Conservation (phyloP, 2,329 filamentous ascomycete species). For the Chrysosporium keratinophilum region DNA sequence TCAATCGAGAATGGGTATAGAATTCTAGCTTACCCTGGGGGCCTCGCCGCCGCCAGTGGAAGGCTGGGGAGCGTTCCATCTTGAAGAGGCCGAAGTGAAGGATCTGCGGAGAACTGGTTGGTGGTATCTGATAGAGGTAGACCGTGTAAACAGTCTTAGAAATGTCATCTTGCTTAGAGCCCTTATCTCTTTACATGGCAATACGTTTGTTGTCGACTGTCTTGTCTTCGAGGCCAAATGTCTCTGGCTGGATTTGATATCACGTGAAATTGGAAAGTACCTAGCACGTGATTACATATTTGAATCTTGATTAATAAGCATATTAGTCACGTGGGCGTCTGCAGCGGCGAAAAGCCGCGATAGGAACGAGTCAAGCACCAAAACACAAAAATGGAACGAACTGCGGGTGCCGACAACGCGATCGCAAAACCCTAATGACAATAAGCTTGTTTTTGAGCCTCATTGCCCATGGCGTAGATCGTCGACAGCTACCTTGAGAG, state of each 20-base stretch:
- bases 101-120: neutral
- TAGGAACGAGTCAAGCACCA: conserved; percentile 3
- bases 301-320: no score
- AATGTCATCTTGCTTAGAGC: neutral
- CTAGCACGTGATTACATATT: conserved; percentile 8
- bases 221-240: neutral
- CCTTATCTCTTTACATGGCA: neutral
- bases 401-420: conserved; percentile 15
- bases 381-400: conserved; percentile 1
- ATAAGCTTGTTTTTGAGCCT: conserved; percentile 25
- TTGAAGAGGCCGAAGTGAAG: neutral
- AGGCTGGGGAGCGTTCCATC: conserved; percentile 1
- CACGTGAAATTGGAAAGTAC: conserved; percentile 6
- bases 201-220: neutral
- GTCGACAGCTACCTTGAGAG: conserved; percentile 6
- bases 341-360: conserved; percentile 2
- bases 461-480: conserved; percentile 15
- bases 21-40: neutral
- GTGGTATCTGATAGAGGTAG: neutral
- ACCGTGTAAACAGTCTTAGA: conserved; percentile 2
- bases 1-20: neutral
- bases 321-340: neutral
- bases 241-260: neutral
- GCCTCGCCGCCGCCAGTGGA: neutral
- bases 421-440: conserved; percentile 24